Evolutionary conservation across 225 moss, liverwort and hornwort species (phyloP), one percentile per base, ranked within the genome.

Genomic region (Antitrichia curtipendula): DNA sequence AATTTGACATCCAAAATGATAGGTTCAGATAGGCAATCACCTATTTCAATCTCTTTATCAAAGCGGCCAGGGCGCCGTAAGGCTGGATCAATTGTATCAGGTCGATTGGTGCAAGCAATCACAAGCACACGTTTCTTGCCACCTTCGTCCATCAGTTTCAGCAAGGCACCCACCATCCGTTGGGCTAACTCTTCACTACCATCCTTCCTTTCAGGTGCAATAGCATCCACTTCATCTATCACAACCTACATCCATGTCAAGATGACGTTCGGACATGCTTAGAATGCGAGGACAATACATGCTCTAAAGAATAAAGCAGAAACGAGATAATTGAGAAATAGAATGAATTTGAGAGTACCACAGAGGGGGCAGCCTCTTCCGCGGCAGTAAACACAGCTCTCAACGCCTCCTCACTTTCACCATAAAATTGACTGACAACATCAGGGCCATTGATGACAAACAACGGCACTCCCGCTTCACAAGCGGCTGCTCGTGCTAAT

Each of bases 191-290:
- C 94, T 93, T 99, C 99, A 90, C 94, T 94, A 58, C 95, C 96
- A 80, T 96, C 96, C 86, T 95, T 96, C 50, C 97, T 94, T 91
- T 94, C 94, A 49, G 97, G 99, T 50, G 94, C 96, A 85, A 99
- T 95, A 53, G 99, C 96, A 91, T 99, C 97, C 70, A 99, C 84
- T 87, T 99, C 97, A 95, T 99, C 99, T 87, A 99, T 97, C 87
- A 99, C 96, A 84, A 99, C 93, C 96, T 99, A 89, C 88, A 86
- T 68, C 77, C 89, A 80, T 47, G 85, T 85, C 76, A 89, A 78
- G 45, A 83, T 76, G 72, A 29, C n/a, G 29, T 89, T 77, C 63
- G 14, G 50, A 75, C 25, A 80, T 70, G 47, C 78, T 89, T 64
- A 85, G 59, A 79, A 60, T 78, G 52, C 47, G 80, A 86, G 34